These are phyloP conservation scores for Cystofilobasidium bisporidii DNA, from an alignment of 768 basidiomycete genomes.

Conservation along the genomic window DNA sequence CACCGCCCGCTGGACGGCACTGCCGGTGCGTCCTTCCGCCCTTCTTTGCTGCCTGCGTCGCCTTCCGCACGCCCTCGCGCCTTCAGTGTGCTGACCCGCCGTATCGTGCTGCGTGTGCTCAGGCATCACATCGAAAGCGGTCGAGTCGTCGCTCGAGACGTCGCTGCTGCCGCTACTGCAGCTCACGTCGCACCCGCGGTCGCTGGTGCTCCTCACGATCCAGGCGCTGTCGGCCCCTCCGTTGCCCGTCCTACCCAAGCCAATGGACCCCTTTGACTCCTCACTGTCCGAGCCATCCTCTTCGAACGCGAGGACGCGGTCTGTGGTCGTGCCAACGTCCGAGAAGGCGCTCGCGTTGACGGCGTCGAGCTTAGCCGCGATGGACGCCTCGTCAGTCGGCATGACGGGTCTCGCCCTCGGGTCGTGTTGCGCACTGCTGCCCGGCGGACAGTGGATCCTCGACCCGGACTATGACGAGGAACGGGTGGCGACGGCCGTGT, in stretches of 20 bases:
- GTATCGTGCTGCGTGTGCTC: background rate
- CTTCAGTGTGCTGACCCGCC: background rate
- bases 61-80: no score
- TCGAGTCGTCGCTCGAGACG: conserved; percentile 50
- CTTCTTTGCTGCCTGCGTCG: background rate
- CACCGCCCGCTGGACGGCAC: conserved; percentile 61
- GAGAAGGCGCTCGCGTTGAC: conserved; percentile 45
- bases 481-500: background rate
- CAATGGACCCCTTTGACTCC: background rate
- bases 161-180: conserved; percentile 56
- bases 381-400: conserved; percentile 18
- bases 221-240: conserved; percentile 48
- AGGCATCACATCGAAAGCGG: conserved; percentile 56
- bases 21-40: conserved; percentile 43
- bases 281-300: conserved; percentile 24
- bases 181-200: conserved; percentile 60
- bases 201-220: conserved; percentile 65
- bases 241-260: conserved; percentile 26
- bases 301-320: conserved; percentile 9
- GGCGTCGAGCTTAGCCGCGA: conserved; percentile 43
- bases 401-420: conserved; percentile 23
- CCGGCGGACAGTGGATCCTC: conserved; percentile 10
- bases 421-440: conserved; percentile 3
- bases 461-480: conserved; percentile 26
- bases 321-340: conserved; percentile 25